A percentile compares a stretch with the other conserved stretches of the same genome.
Evolutionary conservation across 768 basidiomycete species (phyloP).

Genomic region (Boletus huronensis): DNA sequence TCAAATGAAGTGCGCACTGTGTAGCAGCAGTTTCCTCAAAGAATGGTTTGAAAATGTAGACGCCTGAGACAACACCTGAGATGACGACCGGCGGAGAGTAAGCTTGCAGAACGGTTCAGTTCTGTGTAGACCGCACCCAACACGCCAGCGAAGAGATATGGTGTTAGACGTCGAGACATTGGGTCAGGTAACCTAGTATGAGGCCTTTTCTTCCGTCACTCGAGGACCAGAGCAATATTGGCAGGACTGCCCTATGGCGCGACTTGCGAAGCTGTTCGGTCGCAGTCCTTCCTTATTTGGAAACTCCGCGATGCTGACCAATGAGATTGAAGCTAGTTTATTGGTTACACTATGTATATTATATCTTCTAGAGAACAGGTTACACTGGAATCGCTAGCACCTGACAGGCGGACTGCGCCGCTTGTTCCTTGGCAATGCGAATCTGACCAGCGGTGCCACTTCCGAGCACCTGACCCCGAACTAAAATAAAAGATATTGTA

Average conservation of each 20-base stretch:
- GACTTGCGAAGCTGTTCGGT: conserved; percentile 2
- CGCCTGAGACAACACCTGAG: conserved; percentile 56
- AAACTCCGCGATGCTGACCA: conserved; percentile 27
- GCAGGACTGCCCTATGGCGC: not conserved
- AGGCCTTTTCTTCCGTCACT: not conserved
- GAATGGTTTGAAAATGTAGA: conserved; percentile 63
- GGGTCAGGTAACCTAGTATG: not conserved
- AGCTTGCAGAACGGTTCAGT: not conserved
- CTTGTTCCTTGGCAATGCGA: conserved; percentile 44
- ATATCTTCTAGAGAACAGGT: not conserved
- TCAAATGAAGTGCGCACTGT: conserved; percentile 11
- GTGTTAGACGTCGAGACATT: conserved; percentile 41
- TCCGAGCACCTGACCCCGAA: conserved; percentile 46
- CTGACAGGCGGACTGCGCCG: conserved; percentile 44
- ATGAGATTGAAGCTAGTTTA: not conserved
- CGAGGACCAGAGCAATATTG: not conserved
- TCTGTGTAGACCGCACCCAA: conserved; percentile 42
- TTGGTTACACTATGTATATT: conserved; percentile 5
- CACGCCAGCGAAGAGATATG: conserved; percentile 52
- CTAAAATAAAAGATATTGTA: conserved; percentile 30
- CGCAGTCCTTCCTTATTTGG: conserved; percentile 15
- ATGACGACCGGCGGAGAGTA: not conserved
- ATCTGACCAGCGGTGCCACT: conserved; percentile 44
- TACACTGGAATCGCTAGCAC: conserved; percentile 23
- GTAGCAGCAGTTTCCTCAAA: conserved; percentile 20